Evolutionary conservation across 192 early-diverging fungal species (phyloP).

Genomic region (Coemansia sp.): DNA sequence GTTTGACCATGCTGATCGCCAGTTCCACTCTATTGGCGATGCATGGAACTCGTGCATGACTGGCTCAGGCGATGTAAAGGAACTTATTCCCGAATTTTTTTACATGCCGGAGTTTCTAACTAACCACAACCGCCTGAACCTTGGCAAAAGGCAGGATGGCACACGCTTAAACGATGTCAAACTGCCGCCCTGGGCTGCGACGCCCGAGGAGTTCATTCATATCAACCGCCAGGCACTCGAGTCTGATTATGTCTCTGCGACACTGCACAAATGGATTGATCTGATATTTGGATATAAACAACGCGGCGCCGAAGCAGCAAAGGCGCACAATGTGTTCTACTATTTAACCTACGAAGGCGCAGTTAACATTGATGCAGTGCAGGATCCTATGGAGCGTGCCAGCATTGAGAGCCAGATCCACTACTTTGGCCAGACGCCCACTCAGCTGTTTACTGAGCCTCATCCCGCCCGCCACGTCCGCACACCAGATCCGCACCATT

Average conservation of each 20-base stretch:
- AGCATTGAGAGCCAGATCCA: slow-evolving; percentile 93
- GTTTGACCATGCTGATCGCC: slow-evolving; percentile 80
- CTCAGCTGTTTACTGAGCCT: slow-evolving; percentile 82
- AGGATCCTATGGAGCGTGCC: slow-evolving; percentile 83
- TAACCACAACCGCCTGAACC: slow-evolving; percentile 69
- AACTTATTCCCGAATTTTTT: slow-evolving; percentile 95
- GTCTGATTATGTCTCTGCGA: slow-evolving; percentile 83
- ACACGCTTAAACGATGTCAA: slow-evolving; percentile 62
- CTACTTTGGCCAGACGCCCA: slow-evolving; percentile 97
- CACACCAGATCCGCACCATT: slow-evolving; percentile 13
- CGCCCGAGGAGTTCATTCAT: slow-evolving; percentile 77
- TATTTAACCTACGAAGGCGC: slow-evolving; percentile 95
- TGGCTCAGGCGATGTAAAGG: slow-evolving; percentile 82
- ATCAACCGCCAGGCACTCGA: slow-evolving; percentile 77
- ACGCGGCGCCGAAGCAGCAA: slow-evolving; percentile 78
- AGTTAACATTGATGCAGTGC: slow-evolving; percentile 87
- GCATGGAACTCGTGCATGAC: slow-evolving; percentile 74
- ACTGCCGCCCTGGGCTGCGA: slow-evolving; percentile 84
- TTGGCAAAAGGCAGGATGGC: slow-evolving; percentile 61
- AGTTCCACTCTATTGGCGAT: slow-evolving; percentile 75
- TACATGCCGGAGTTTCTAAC: slow-evolving; percentile 90
- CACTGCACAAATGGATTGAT: slow-evolving; percentile 94
- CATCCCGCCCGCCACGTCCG: slow-evolving; percentile 60
- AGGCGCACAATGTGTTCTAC: slow-evolving; percentile 92
- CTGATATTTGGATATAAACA: slow-evolving; percentile 97